Evolutionary conservation across 2,329 filamentous ascomycete species (phyloP), one percentile per base, ranked within the genome.

Genomic region (Ascochyta pisi): DNA sequence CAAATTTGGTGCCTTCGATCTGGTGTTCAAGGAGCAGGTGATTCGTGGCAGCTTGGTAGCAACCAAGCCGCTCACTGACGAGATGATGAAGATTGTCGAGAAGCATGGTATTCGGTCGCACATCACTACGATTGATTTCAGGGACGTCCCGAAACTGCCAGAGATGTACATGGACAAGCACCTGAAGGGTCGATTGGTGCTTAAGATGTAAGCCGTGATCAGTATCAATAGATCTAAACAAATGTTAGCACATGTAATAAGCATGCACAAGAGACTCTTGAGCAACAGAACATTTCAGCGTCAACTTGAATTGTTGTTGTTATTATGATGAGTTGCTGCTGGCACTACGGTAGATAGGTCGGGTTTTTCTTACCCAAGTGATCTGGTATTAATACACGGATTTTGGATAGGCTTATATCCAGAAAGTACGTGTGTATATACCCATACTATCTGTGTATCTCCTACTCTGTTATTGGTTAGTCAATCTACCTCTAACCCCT

Each of bases 1-100:
- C 24, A 49, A 57, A 31, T 57, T 47, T 29, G 44, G 51, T n/a
- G 45, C 54, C 13, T 61, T 61, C n/a, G 43, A 54, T 24, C 2
- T 57, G 23, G 40, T 61, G 1, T 54, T 59, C 35, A 38, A 44
- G 16, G 34, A 55, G 15, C 33, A 44, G 27, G 19, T 39, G 8
- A 19, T 57, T 5, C 31, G 33, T 16, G 53, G 54, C 27, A 47
- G 34, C 31, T 42, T 41, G 15, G 34, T 39, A 6, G 22, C 35
- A 10, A 47, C 19, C 6, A 54, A 44, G 19, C 43, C 12, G 13
- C 31, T 42, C 19, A 50, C 16, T 2, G 33, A 45, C 16, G 34
- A 50, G 16, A 47, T 53, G 23, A 31, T 42, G 26, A 35, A 39
- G 23, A 6, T 39, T 29, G 26, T 51, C 6, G 41, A 33, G 10